Percentiles rank a stretch among this genome's conserved stretches.
Evolutionary conservation across 1,284 basidiomycete species (phyloP).

Genomic region (Cutaneotrichosporon arboriforme): DNA sequence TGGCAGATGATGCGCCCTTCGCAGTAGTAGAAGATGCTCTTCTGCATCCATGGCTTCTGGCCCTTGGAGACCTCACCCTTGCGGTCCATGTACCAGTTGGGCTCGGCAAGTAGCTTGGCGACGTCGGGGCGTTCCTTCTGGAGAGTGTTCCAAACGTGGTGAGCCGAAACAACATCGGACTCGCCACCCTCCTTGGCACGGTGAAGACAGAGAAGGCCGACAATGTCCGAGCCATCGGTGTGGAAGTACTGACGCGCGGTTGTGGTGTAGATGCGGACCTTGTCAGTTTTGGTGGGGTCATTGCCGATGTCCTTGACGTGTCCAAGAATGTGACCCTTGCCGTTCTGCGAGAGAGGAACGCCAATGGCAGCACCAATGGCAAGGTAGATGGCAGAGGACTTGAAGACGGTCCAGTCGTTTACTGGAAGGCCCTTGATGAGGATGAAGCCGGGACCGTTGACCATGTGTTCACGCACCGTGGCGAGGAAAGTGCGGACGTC

Average conservation of each 20-base stretch:
- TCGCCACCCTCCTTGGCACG: slow-evolving; percentile 52
- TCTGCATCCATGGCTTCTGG: slow-evolving; percentile 30
- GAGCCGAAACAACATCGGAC: slow-evolving; percentile 48
- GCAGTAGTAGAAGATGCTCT: slow-evolving; percentile 25
- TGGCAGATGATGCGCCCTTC: slow-evolving; percentile 25
- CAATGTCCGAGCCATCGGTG: slow-evolving; percentile 39
- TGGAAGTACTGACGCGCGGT: slow-evolving; percentile 50
- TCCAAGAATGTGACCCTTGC: slow-evolving; percentile 48
- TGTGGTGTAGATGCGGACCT: slow-evolving; percentile 50
- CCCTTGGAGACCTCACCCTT: slow-evolving; percentile 48
- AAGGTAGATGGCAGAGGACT: slow-evolving; percentile 46
- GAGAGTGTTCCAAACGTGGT: slow-evolving; percentile 49
- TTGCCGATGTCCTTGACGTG: slow-evolving; percentile 50
- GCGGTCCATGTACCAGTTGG: slow-evolving; percentile 45
- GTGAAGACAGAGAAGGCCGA: slow-evolving; percentile 50
- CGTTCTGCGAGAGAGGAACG: slow-evolving; percentile 44
- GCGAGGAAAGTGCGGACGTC: slow-evolving; percentile 21
- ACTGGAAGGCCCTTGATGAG: slow-evolving; percentile 49
- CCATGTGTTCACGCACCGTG: slow-evolving; percentile 26
- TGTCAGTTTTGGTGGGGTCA: slow-evolving; percentile 49
- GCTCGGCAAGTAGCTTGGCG: slow-evolving; percentile 41
- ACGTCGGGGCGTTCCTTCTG: slow-evolving; percentile 49
- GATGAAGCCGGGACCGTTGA: slow-evolving; percentile 45
- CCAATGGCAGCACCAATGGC: slow-evolving; percentile 47
- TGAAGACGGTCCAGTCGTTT: slow-evolving; percentile 40